phyloP scores from a whole-genome alignment of 129 eudicot species.

The Helichrysum umbraculigerum region DNA sequence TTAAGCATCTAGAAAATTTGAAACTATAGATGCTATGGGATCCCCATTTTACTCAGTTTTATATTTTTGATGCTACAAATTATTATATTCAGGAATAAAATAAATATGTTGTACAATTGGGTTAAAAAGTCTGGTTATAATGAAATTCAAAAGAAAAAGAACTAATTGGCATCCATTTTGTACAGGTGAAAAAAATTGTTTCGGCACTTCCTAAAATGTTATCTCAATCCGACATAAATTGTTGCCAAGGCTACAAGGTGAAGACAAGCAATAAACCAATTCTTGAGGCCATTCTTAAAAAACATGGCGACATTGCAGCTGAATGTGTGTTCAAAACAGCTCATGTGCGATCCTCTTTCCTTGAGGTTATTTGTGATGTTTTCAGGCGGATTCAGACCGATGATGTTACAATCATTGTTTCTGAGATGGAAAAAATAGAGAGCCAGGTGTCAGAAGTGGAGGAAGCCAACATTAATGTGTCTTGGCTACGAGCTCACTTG shows the following conservation, averaged over 20 bases:
- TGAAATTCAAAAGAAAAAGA: too few relatives aligned
- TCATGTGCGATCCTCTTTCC: slow-evolving; percentile 20
- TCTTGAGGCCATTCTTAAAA: slow-evolving; percentile 34
- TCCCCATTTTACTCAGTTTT: too few relatives aligned
- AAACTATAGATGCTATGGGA: too few relatives aligned
- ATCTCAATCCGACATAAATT: background rate
- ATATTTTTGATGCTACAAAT: too few relatives aligned
- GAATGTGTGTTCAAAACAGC: slow-evolving; percentile 24
- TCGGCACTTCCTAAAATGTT: too few relatives aligned
- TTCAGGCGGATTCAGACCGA: background rate
- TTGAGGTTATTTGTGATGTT: slow-evolving; percentile 30
- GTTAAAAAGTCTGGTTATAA: too few relatives aligned
- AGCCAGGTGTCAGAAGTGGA: slow-evolving; percentile 12
- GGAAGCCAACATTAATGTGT: slow-evolving; percentile 27
- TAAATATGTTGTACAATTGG: too few relatives aligned
- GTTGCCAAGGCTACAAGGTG: slow-evolving; percentile 37
- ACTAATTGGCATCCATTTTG: too few relatives aligned
- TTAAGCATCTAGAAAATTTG: too few relatives aligned
- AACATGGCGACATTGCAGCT: slow-evolving; percentile 34
- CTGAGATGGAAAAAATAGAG: background rate
- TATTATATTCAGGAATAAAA: too few relatives aligned
- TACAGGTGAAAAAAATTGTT: too few relatives aligned
- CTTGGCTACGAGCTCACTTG: slow-evolving; percentile 30
- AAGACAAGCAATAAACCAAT: slow-evolving; percentile 29
- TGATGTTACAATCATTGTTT: background rate